Evolutionary conservation across 2,329 filamentous ascomycete genomes (phyloP).

Genomic region (Phyllachora maydis): DNA sequence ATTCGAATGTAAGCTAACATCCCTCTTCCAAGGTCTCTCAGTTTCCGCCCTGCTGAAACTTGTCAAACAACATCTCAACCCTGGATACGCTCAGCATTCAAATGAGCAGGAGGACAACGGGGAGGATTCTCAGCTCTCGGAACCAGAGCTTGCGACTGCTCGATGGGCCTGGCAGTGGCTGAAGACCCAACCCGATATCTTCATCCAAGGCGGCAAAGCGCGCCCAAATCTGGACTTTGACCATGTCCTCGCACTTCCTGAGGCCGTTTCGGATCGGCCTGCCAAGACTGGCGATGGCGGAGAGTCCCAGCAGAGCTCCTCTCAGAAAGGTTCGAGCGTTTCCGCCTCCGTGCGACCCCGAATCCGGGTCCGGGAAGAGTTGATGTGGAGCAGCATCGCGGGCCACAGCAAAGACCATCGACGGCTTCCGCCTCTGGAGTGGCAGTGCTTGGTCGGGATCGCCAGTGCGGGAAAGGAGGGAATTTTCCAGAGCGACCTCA

Average conservation of each 20-base stretch:
- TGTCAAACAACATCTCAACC: too few species aligned
- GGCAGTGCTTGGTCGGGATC: slow-evolving; percentile 35
- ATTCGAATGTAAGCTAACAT: too few species aligned
- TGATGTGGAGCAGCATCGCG: slow-evolving; percentile 36
- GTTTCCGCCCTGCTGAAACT: too few species aligned
- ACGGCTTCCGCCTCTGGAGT: slow-evolving; percentile 34
- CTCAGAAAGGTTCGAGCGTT: too few species aligned
- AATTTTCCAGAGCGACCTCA: slow-evolving; percentile 39
- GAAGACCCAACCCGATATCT: slow-evolving; percentile 16
- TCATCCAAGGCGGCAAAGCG: slow-evolving; percentile 13
- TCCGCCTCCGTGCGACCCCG: slow-evolving; percentile 11
- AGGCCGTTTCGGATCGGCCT: slow-evolving; percentile 8
- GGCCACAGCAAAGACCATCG: slow-evolving; percentile 38
- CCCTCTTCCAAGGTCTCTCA: too few species aligned
- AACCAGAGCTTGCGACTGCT: slow-evolving; percentile 14
- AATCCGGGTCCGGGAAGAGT: slow-evolving; percentile 29
- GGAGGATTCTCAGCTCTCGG: too few species aligned
- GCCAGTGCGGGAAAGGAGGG: slow-evolving; percentile 30
- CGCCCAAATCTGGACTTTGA: slow-evolving; percentile 17
- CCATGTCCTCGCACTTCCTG: slow-evolving; percentile 15
- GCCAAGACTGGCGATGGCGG: slow-evolving; percentile 1
- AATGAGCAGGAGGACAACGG: too few species aligned
- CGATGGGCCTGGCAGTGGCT: slow-evolving; percentile 21
- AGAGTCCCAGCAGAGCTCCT: slow-evolving; percentile 1
- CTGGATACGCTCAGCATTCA: too few species aligned